A percentile compares a stretch with the other conserved stretches of the same genome.
Evolutionary conservation across 257 asterid species (phyloP).

Genomic region (Haberlea rhodopensis): DNA sequence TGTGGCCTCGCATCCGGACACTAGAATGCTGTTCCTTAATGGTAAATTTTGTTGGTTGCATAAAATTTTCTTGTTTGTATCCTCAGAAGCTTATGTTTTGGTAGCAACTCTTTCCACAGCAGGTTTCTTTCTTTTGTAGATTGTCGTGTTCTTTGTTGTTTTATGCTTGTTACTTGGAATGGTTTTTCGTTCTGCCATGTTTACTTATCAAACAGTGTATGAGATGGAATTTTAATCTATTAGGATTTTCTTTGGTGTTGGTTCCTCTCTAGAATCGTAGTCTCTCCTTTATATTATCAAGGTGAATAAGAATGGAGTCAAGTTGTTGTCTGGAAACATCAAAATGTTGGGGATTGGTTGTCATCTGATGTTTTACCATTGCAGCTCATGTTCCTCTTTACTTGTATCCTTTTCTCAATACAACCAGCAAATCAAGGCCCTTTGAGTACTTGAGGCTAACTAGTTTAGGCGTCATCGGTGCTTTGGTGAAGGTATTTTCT

Average conservation of each 20-base stretch:
- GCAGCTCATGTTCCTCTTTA: slow-evolving; percentile 92
- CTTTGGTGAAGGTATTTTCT: slow-evolving; percentile 82
- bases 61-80: neutral
- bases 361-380: slow-evolving; percentile 27
- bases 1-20: slow-evolving; percentile 93
- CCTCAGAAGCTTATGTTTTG: neutral
- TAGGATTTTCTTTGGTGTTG: slow-evolving; percentile 5
- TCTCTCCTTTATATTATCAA: slow-evolving; percentile 5
- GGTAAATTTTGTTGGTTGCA: slow-evolving; percentile 46
- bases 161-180: neutral
- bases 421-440: slow-evolving; percentile 90
- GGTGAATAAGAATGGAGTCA: slow-evolving; percentile 1
- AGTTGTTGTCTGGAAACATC: slow-evolving; percentile 1
- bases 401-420: slow-evolving; percentile 87
- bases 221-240: slow-evolving; percentile 14
- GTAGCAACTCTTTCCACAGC: neutral
- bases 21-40: slow-evolving; percentile 82
- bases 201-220: neutral
- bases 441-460: slow-evolving; percentile 94
- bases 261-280: neutral
- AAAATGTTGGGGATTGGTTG: slow-evolving; percentile 15
- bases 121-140: neutral
- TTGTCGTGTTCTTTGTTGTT: neutral
- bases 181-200: neutral
- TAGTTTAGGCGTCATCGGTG: slow-evolving; percentile 94